Conservation (phyloP, 1,139 yeast genomes). For the Ogataea hybrid region DNA sequence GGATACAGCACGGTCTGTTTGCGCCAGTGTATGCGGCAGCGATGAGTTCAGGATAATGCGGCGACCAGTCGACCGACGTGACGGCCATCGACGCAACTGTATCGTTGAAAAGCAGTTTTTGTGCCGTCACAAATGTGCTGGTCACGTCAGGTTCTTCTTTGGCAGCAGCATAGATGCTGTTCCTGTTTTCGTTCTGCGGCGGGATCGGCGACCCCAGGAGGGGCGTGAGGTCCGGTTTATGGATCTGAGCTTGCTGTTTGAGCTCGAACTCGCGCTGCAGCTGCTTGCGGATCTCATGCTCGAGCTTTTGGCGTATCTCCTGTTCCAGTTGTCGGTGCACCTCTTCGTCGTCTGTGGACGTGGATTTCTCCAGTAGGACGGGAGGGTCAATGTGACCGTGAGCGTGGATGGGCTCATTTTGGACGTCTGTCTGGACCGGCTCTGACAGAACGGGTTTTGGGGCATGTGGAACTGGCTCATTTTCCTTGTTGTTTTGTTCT, state of each 20-base stretch:
- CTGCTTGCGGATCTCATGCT: constrained; percentile 20
- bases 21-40: constrained; percentile 34
- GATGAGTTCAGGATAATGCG: constrained; percentile 35
- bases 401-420: background rate
- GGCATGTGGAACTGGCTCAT: background rate
- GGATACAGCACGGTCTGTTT: constrained; percentile 35
- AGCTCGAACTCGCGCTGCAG: constrained; percentile 19
- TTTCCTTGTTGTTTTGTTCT: background rate
- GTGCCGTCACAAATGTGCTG: constrained; percentile 3
- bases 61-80: constrained; percentile 34
- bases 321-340: constrained; percentile 11
- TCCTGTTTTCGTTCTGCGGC: constrained; percentile 8
- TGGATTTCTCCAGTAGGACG: constrained; percentile 3
- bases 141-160: background rate
- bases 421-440: background rate
- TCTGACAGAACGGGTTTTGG: background rate
- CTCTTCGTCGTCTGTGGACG: constrained; percentile 4
- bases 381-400: background rate
- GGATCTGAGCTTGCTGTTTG: constrained; percentile 5
- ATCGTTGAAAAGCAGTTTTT: constrained; percentile 2
- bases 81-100: constrained; percentile 23
- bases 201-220: constrained; percentile 3
- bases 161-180: constrained; percentile 19
- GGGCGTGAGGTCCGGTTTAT: background rate
- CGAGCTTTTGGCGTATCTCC: constrained; percentile 16